Evolutionary conservation across 192 early-diverging fungal genomes (phyloP).

Genomic region (Haplosporangium gracile): DNA sequence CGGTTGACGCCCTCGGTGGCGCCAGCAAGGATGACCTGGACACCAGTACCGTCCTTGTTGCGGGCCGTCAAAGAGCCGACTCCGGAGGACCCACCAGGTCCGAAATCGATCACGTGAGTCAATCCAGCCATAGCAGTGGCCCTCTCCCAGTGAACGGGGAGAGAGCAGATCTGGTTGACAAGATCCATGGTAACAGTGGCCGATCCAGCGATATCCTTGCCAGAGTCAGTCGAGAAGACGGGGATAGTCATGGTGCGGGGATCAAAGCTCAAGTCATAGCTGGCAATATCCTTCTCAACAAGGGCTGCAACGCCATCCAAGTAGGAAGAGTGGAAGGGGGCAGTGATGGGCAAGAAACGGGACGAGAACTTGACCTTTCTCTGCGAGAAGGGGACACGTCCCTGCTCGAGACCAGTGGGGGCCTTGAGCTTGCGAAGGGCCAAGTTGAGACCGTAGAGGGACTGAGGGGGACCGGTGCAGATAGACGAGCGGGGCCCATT

Average conservation of each 20-base stretch:
- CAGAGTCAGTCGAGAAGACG: slow-evolving; percentile 85
- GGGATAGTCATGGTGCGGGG: slow-evolving; percentile 78
- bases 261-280: slow-evolving; percentile 72
- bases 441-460: slow-evolving; percentile 92
- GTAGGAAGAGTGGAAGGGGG: slow-evolving; percentile 92
- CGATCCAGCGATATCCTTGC: slow-evolving; percentile 78
- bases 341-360: slow-evolving; percentile 93
- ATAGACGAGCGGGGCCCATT: slow-evolving; percentile 93
- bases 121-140: slow-evolving; percentile 68
- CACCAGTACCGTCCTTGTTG: slow-evolving; percentile 91
- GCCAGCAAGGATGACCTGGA: slow-evolving; percentile 75
- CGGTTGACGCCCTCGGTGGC: slow-evolving; percentile 71
- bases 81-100: slow-evolving; percentile 87
- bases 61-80: slow-evolving; percentile 87
- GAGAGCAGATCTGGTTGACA: slow-evolving; percentile 77
- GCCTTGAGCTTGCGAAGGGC: slow-evolving; percentile 94
- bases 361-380: slow-evolving; percentile 92
- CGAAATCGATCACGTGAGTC: slow-evolving; percentile 96
- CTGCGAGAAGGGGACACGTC: slow-evolving; percentile 88
- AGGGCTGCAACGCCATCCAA: slow-evolving; percentile 73
- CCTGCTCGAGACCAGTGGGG: slow-evolving; percentile 85
- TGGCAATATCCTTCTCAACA: slow-evolving; percentile 77
- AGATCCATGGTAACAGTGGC: slow-evolving; percentile 73
- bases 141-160: slow-evolving; percentile 83
- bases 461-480: slow-evolving; percentile 91